phyloP scores from a whole-genome alignment of 495 filamentous ascomycete species.

The Echria macrotheca region DNA sequence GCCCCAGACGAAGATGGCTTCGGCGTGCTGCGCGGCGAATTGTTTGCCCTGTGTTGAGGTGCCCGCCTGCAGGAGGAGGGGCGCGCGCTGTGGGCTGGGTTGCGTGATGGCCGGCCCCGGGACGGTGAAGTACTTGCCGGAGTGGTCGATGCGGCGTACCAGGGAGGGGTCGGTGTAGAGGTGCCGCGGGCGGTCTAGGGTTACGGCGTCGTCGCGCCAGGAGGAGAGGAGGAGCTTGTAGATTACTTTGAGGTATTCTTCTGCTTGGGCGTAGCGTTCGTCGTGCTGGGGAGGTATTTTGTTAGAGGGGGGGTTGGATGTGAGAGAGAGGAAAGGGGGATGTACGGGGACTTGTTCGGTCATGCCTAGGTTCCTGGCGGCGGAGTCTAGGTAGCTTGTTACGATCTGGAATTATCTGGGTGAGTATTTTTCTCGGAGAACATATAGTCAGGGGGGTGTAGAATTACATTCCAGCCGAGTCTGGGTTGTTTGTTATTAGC shows the following conservation, averaged over 20 bases:
- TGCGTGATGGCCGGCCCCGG: conserved; percentile 61
- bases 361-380: conserved; percentile 56
- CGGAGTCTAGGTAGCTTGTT: conserved; percentile 62
- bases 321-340: background rate
- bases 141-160: conserved; percentile 60
- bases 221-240: conserved; percentile 68
- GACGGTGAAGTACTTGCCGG: conserved; percentile 59
- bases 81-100: conserved; percentile 61
- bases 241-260: conserved; percentile 63
- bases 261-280: conserved; percentile 59
- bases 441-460: background rate
- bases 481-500: too few relatives aligned
- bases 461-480: conserved; percentile 54
- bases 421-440: background rate
- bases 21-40: conserved; percentile 60
- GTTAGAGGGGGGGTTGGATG: conserved; percentile 6
- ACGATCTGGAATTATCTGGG: conserved; percentile 39
- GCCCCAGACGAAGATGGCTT: conserved; percentile 50
- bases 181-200: conserved; percentile 47
- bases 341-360: conserved; percentile 42
- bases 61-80: conserved; percentile 60
- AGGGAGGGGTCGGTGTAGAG: conserved; percentile 56
- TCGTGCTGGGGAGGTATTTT: conserved; percentile 46
- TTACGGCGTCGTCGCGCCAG: conserved; percentile 62
- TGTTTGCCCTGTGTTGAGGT: conserved; percentile 57